Percentiles rank a stretch among this genome's conserved stretches.
Evolutionary conservation across 768 basidiomycete species (phyloP).

Genomic region (Lyophyllum atratum): DNA sequence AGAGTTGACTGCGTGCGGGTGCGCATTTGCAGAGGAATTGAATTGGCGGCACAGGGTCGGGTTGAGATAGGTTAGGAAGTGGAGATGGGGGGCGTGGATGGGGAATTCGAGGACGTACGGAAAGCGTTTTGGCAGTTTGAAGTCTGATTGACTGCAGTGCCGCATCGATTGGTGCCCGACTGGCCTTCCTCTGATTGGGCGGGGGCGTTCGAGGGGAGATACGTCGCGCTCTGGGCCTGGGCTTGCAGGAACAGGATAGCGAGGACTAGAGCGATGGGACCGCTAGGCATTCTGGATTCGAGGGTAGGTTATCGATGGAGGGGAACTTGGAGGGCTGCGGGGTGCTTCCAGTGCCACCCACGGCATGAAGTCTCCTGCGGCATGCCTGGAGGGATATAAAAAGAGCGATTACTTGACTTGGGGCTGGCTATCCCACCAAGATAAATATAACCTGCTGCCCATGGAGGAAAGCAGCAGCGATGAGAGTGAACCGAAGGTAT

Average conservation of each 20-base stretch:
- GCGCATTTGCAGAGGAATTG: background rate
- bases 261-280: background rate
- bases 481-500: no score
- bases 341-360: background rate
- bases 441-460: background rate
- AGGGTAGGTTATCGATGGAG: background rate
- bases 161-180: slow-evolving; percentile 69
- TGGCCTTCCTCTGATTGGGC: slow-evolving; percentile 58
- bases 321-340: background rate
- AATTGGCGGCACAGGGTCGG: background rate
- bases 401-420: background rate
- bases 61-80: background rate
- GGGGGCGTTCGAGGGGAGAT: slow-evolving; percentile 50
- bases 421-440: background rate
- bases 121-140: slow-evolving; percentile 74
- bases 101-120: slow-evolving; percentile 49
- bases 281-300: background rate
- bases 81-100: background rate
- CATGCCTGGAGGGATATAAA: background rate
- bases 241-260: background rate
- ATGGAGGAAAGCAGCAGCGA: background rate
- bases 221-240: slow-evolving; percentile 38
- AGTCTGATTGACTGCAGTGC: slow-evolving; percentile 50
- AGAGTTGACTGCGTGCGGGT: slow-evolving; percentile 48
- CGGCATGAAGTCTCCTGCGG: background rate